Conservation (phyloP, 2,329 filamentous ascomycete species). For the Magnaporthales sp. region DNA sequence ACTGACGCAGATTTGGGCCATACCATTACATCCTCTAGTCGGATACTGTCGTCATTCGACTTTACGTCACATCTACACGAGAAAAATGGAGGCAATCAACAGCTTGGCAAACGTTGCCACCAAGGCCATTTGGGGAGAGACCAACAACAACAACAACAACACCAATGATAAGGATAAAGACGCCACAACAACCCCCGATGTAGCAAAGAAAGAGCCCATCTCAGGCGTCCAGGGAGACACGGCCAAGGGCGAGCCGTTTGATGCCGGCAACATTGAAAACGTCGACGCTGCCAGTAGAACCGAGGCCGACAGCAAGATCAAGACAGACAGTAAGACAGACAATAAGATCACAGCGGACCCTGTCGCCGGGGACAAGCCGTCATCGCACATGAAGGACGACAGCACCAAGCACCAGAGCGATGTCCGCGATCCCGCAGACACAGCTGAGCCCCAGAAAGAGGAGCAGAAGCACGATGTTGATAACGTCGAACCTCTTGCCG, state of each 20-base stretch:
- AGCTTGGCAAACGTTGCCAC: constrained; percentile 41
- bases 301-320: constrained; percentile 3
- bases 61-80: background rate
- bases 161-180: background rate
- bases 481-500: constrained; percentile 20
- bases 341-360: background rate
- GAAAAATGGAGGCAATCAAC: constrained; percentile 54
- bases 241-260: constrained; percentile 62
- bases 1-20: background rate
- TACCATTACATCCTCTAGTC: background rate
- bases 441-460: constrained; percentile 7
- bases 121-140: constrained; percentile 38
- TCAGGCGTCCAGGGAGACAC: constrained; percentile 63
- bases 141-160: constrained; percentile 20
- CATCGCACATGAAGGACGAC: constrained; percentile 13
- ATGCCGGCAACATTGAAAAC: constrained; percentile 54
- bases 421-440: constrained; percentile 21
- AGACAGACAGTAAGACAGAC: constrained; percentile 7
- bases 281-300: background rate
- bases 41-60: background rate
- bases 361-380: constrained; percentile 3
- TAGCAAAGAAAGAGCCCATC: constrained; percentile 51
- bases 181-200: constrained; percentile 12
- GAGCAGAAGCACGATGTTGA: constrained; percentile 26
- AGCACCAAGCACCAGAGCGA: constrained; percentile 27